Evolutionary conservation across 345 rosid genomes (phyloP).

Genomic region (Eucalyptus erythrocorys): DNA sequence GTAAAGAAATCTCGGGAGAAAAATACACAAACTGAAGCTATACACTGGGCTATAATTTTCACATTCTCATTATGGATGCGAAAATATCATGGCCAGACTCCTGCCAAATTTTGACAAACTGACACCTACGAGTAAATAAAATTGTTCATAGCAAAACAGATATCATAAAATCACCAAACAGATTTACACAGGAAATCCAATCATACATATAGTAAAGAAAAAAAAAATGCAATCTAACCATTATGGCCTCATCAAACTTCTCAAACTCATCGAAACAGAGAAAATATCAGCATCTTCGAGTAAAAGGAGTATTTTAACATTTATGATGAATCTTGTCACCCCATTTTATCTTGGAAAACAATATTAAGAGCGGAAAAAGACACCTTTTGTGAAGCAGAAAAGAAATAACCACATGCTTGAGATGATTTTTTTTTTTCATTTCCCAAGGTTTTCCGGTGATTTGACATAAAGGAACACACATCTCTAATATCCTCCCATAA

Average conservation of each 20-base stretch:
- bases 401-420: no score
- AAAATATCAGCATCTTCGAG: no score
- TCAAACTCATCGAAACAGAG: no score
- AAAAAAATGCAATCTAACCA: not conserved
- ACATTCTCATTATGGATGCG: not conserved
- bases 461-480: no score
- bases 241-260: not conserved
- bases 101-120: not conserved
- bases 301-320: no score
- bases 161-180: not conserved
- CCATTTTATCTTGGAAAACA: no score
- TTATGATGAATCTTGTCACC: no score
- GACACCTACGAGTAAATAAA: not conserved
- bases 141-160: not conserved
- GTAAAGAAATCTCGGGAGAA: not conserved
- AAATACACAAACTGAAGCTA: not conserved
- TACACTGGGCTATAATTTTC: not conserved
- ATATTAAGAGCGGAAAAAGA: no score
- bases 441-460: no score
- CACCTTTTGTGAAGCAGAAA: no score
- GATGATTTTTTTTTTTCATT: no score
- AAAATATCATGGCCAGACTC: not conserved
- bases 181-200: not conserved
- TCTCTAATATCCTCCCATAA: not conserved
- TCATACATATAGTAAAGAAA: not conserved